Evolutionary conservation across 352 stramenopile species (phyloP).

Genomic region (Phytophthora sp.): DNA sequence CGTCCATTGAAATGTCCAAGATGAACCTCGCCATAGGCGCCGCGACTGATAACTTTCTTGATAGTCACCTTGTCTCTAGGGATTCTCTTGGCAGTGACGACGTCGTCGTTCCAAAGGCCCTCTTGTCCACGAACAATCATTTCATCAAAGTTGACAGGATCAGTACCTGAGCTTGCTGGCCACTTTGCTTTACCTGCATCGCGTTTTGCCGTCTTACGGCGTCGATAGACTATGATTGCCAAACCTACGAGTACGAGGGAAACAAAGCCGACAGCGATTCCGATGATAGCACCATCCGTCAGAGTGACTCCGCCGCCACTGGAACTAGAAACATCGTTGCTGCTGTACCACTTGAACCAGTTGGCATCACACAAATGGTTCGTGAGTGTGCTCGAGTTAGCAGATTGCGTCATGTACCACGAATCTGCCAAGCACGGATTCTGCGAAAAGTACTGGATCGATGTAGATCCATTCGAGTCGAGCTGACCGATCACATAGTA

Average conservation of each 20-base stretch:
- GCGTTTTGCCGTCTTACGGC: constrained; percentile 1
- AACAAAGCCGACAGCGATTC: constrained; percentile 5
- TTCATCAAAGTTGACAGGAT: not conserved
- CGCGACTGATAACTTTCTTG: constrained; percentile 34
- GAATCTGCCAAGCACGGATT: constrained; percentile 3
- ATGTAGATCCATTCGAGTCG: constrained; percentile 18
- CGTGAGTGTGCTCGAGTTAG: not conserved
- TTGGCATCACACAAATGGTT: constrained; percentile 15
- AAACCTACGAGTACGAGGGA: not conserved
- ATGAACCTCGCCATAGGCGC: constrained; percentile 51
- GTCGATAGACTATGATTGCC: not conserved
- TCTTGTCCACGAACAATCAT: constrained; percentile 5
- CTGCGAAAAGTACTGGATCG: constrained; percentile 16
- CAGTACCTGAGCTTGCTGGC: not conserved
- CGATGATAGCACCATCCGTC: not conserved
- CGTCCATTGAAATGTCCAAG: constrained; percentile 30
- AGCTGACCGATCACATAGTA: constrained; percentile 17
- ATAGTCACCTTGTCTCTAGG: constrained; percentile 33
- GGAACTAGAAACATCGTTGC: constrained; percentile 2
- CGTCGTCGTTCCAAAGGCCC: constrained; percentile 37
- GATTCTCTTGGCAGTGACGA: constrained; percentile 39
- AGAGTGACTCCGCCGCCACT: not conserved
- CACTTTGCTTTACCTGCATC: not conserved
- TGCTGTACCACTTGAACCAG: constrained; percentile 27
- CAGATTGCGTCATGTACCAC: not conserved